Conservation (phyloP, 495 filamentous ascomycete species). For the Aspergillus nanangensis region DNA sequence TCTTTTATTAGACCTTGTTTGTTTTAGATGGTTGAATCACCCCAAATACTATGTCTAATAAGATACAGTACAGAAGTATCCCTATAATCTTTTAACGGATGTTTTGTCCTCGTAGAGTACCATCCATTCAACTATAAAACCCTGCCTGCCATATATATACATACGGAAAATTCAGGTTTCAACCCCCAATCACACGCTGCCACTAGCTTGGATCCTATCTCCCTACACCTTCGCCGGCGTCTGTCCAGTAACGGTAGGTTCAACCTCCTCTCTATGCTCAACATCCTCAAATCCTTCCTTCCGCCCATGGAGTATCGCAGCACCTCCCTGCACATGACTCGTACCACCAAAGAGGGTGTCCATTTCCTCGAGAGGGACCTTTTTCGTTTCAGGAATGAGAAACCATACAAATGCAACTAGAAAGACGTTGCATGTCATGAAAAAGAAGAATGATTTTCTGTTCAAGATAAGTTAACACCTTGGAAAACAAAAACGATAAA, state of each 20-base stretch:
- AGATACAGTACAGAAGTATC: too few relatives aligned
- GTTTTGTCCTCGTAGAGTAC: not conserved
- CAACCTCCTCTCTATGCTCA: not conserved
- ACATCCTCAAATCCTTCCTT: not conserved
- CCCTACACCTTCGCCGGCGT: not conserved
- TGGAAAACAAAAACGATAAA: not conserved
- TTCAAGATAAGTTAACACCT: not conserved
- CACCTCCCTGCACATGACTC: not conserved
- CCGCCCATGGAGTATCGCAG: not conserved
- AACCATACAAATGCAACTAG: not conserved
- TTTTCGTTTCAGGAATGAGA: not conserved
- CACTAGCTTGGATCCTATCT: not conserved
- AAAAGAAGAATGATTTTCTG: not conserved
- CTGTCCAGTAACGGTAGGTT: not conserved
- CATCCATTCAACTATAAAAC: not conserved
- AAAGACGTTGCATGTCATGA: not conserved
- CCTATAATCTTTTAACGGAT: too few relatives aligned
- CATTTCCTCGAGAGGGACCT: not conserved
- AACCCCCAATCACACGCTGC: not conserved
- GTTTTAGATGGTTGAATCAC: too few relatives aligned
- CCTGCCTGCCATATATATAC: not conserved
- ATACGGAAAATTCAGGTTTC: not conserved
- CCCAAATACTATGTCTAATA: too few relatives aligned
- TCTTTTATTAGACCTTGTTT: too few relatives aligned
- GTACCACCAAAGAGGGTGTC: conserved; percentile 1